A percentile compares a stretch with the other conserved stretches of the same genome.
phyloP scores from a whole-genome alignment of 192 early-diverging fungal genomes.

The Backusella mclennaniae region DNA sequence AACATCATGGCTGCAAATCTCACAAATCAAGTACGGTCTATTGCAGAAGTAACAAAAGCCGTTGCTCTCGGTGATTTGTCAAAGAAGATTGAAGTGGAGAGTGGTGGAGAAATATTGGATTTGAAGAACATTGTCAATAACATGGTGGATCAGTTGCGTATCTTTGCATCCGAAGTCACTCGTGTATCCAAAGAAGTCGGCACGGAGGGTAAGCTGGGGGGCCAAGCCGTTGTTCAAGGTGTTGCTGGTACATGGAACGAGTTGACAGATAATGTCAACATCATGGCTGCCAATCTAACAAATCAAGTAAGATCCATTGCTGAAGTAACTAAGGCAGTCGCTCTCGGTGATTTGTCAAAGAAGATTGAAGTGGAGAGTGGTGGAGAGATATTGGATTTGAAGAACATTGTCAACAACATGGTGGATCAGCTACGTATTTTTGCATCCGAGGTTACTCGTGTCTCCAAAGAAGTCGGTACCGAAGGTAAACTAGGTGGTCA shows the following conservation, averaged over 20 bases:
- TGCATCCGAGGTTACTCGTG: constrained; percentile 60
- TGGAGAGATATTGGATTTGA: constrained; percentile 57
- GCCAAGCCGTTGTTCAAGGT: constrained; percentile 52
- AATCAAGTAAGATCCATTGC: constrained; percentile 54
- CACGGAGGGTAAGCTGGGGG: constrained; percentile 60
- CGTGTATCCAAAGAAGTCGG: constrained; percentile 68
- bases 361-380: constrained; percentile 48
- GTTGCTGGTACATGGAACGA: constrained; percentile 57
- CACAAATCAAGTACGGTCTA: constrained; percentile 34
- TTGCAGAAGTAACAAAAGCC: constrained; percentile 63
- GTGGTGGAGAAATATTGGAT: constrained; percentile 65
- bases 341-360: constrained; percentile 47
- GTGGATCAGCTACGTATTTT: constrained; percentile 57
- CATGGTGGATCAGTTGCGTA: constrained; percentile 55
- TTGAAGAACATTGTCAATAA: constrained; percentile 69
- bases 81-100: constrained; percentile 61
- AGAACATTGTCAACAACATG: constrained; percentile 62
- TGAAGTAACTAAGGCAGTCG: constrained; percentile 50
- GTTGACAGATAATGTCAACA: constrained; percentile 56
- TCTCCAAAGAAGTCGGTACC: constrained; percentile 63
- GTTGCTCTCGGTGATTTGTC: constrained; percentile 64
- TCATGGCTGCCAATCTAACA: constrained; percentile 58
- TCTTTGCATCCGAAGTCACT: constrained; percentile 58
- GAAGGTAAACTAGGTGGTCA: constrained; percentile 77
- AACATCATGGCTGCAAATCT: constrained; percentile 60